These are phyloP conservation scores for Chondrus crispus DNA, from an alignment of 23 red algal species.

Conservation along the genomic window DNA sequence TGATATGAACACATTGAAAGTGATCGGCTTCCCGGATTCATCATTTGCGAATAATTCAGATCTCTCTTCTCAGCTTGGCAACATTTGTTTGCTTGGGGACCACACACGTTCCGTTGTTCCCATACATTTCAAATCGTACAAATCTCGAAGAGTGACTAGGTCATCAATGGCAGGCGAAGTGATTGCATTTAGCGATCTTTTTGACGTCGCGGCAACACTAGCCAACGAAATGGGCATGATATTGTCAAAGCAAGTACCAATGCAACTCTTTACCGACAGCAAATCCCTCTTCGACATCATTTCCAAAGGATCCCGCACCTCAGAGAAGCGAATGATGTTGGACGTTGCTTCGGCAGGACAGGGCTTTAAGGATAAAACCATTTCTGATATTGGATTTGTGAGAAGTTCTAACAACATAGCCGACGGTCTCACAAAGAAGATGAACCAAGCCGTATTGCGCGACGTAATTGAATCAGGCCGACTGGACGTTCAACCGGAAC, in stretches of 20 bases:
- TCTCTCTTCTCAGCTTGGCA: not conserved
- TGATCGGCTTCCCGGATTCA: not conserved
- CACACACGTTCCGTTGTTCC: not conserved
- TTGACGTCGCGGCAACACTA: not conserved
- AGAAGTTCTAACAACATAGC: not conserved
- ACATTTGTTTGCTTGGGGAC: not conserved
- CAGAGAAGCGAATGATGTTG: conserved; percentile 7
- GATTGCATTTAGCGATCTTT: not conserved
- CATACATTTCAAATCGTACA: not conserved
- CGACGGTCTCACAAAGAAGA: not conserved
- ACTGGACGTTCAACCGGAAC: not conserved
- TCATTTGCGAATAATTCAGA: not conserved
- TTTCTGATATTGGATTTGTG: not conserved
- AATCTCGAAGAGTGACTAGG: not conserved
- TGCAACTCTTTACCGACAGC: not conserved
- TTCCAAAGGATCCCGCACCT: not conserved
- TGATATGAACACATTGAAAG: not conserved
- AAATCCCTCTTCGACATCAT: conserved; percentile 18
- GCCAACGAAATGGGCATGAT: not conserved
- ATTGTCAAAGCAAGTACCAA: not conserved
- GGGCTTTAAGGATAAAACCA: not conserved
- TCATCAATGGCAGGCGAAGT: not conserved
- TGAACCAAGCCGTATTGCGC: not conserved
- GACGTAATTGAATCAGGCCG: not conserved
- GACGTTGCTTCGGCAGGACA: not conserved